Conservation (phyloP, 2,329 filamentous ascomycete genomes). For the Neonectria neomacrospora region DNA sequence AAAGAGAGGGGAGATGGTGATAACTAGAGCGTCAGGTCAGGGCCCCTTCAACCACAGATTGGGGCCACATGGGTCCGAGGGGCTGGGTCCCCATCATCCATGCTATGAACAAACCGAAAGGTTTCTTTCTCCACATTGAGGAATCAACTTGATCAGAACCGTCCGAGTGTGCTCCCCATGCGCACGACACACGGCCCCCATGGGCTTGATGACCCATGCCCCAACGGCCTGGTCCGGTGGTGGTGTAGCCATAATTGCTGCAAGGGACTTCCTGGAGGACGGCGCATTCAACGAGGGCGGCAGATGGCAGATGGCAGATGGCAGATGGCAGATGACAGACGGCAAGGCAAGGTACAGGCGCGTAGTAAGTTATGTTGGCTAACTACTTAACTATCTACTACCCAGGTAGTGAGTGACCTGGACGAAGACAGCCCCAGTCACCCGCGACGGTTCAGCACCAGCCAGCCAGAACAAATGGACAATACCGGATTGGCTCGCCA, state of each 20-base stretch:
- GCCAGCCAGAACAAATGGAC: slow-evolving; percentile 4
- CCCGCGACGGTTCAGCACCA: background rate
- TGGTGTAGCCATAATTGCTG: slow-evolving; percentile 20
- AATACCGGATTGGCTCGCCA: slow-evolving; percentile 19
- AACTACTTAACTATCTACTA: no score
- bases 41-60: slow-evolving; percentile 16
- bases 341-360: background rate
- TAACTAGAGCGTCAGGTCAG: slow-evolving; percentile 10
- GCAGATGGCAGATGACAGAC: slow-evolving; percentile 8
- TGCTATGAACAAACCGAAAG: slow-evolving; percentile 20
- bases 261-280: slow-evolving; percentile 18
- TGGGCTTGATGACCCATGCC: slow-evolving; percentile 23
- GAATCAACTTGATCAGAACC: slow-evolving; percentile 23
- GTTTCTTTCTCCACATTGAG: slow-evolving; percentile 26
- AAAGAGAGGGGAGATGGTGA: slow-evolving; percentile 12
- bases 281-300: slow-evolving; percentile 13
- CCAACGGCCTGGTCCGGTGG: slow-evolving; percentile 26
- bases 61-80: slow-evolving; percentile 19
- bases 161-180: slow-evolving; percentile 23
- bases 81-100: slow-evolving; percentile 16
- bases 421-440: slow-evolving; percentile 4
- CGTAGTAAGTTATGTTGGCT: background rate
- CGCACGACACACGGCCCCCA: slow-evolving; percentile 27
- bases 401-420: background rate
- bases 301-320: slow-evolving; percentile 13